phyloP scores from a whole-genome alignment of 2,329 filamentous ascomycete genomes.

The Neonectria coccinea region DNA sequence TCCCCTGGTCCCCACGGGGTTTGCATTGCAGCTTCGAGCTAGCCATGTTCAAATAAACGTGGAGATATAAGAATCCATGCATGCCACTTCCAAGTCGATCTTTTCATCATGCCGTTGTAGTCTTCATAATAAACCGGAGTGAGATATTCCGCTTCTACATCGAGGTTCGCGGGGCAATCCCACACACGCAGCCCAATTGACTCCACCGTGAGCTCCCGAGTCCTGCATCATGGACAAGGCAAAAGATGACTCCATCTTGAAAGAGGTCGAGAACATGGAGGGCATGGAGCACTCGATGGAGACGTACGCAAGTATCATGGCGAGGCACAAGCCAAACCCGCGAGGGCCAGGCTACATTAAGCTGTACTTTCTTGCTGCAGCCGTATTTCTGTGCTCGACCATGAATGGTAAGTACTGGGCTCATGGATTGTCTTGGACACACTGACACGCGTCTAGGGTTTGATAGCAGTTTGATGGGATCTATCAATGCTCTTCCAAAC shows the following conservation, averaged over 20 bases:
- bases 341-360: constrained; percentile 29
- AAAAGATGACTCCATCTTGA: constrained; percentile 16
- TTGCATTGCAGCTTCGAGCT: not conserved
- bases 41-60: constrained; percentile 12
- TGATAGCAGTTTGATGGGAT: constrained; percentile 57
- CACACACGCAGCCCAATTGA: not conserved
- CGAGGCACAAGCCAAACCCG: constrained; percentile 28
- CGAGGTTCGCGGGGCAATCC: not conserved
- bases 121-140: not conserved
- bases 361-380: constrained; percentile 22
- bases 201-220: not conserved
- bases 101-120: not conserved
- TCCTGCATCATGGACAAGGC: constrained; percentile 22
- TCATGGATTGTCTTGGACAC: too few relatives aligned
- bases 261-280: constrained; percentile 20
- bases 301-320: constrained; percentile 28
- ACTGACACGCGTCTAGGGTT: constrained; percentile 46
- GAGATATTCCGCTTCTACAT: not conserved
- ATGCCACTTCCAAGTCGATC: not conserved
- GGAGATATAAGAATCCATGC: constrained; percentile 18
- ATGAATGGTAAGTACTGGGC: constrained; percentile 51
- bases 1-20: constrained; percentile 19
- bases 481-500: constrained; percentile 57
- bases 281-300: constrained; percentile 11
- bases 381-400: constrained; percentile 52